Evolutionary conservation across 2,329 filamentous ascomycete species (phyloP), one percentile per base, ranked within the genome.

Genomic region (Colletotrichum magnum): DNA sequence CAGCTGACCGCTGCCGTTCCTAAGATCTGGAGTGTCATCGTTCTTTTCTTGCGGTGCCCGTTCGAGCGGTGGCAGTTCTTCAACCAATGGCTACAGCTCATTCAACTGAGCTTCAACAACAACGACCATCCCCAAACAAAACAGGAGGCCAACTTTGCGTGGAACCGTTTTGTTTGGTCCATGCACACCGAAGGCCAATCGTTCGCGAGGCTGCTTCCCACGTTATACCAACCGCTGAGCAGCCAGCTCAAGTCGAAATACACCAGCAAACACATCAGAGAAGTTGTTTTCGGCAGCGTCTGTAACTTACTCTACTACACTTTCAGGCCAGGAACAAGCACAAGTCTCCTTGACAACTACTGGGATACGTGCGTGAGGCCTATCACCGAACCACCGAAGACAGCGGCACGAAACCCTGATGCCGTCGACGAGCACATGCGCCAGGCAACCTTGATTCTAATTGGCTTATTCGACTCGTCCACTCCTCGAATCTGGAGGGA

Each of bases 11-110:
- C 85, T 0, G 85, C 89, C 47, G 94, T 97, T 0, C 95, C 96
- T 6, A 93, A 94, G 72, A 93, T 98, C 24, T 98, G 95, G 95
- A 92, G 93, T 68, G 88, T 94, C 43, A 84, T 97, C 2, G 89
- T 95, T 6, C 86, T 97, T 2, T 89, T 97, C 64, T 84, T 98
- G 56, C 90, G 92, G 81, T 89, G 81, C 79, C 90, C 78, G 72
- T 85, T 84, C 75, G 89, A 83, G 72, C 90, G 77, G 82, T 98
- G 95, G 93, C 86, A 91, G 39, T 89, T 92, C 75, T 90, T 94
- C 71, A 87, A 85, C 32, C 85, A 88, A 6, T 98, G 94, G 93
- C 84, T 98, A 7, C 86, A 87, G 39, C 86, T 97, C 10, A 91
- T 97, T 18, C 92, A 97, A 74, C 87, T 86, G 71, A 96, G 94